A percentile compares a stretch with the other conserved stretches of the same genome.
Conservation (phyloP, 495 filamentous ascomycete species). For the Penicillium arizonense region DNA sequence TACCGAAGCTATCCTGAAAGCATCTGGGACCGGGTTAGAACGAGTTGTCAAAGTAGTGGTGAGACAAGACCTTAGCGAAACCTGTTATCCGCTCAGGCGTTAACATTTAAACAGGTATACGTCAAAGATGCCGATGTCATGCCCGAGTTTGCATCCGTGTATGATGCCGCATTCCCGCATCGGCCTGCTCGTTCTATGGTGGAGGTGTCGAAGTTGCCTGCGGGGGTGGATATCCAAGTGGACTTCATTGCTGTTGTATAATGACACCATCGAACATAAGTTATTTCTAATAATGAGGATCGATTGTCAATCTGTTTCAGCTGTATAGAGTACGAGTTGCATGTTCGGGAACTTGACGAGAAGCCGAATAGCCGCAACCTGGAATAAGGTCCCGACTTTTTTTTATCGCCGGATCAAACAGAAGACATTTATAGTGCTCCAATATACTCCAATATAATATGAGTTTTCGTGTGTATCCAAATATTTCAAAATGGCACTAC, state of each 20-base stretch:
- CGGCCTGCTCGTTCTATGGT: slow-evolving; percentile 17
- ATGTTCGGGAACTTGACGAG: too few relatives aligned
- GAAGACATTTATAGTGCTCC: too few relatives aligned
- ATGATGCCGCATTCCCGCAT: slow-evolving; percentile 15
- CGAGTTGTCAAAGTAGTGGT: slow-evolving; percentile 16
- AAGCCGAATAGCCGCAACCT: too few relatives aligned
- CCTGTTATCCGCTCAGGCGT: not conserved
- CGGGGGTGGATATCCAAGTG: slow-evolving; percentile 15
- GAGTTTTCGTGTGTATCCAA: too few relatives aligned
- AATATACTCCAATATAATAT: too few relatives aligned
- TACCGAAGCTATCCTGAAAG: slow-evolving; percentile 14
- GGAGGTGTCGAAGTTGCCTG: slow-evolving; percentile 16
- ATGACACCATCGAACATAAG: not conserved
- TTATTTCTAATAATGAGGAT: too few relatives aligned
- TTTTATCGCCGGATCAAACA: too few relatives aligned
- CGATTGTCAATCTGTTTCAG: too few relatives aligned
- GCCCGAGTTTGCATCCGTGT: slow-evolving; percentile 14
- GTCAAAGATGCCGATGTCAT: slow-evolving; percentile 13
- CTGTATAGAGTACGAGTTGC: too few relatives aligned
- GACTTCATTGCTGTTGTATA: slow-evolving; percentile 18
- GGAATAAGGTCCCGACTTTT: too few relatives aligned
- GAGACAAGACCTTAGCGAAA: not conserved
- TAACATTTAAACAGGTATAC: slow-evolving; percentile 9
- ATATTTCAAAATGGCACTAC: not conserved
- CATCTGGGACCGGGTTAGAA: slow-evolving; percentile 12